These are phyloP conservation scores for Cryptococcus sp. DNA, from an alignment of 1,284 basidiomycete species.

Conservation along the genomic window DNA sequence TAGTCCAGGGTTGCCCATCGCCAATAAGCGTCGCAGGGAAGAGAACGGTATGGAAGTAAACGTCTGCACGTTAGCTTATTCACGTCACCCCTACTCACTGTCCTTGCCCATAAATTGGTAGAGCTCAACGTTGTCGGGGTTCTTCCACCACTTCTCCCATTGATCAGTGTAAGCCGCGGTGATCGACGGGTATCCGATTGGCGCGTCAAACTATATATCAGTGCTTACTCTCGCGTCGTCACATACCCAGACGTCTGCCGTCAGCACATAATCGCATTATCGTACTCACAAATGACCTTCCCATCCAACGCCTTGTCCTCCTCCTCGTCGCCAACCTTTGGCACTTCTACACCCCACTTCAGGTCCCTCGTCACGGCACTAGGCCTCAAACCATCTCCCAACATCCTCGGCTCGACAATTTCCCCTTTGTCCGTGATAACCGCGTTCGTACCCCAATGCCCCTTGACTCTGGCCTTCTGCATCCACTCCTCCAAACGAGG, in stretches of 20 bases:
- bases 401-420: conserved; percentile 87
- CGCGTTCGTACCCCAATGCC: conserved; percentile 90
- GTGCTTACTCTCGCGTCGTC: background rate
- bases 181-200: conserved; percentile 96
- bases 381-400: conserved; percentile 74
- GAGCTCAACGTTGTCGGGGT: conserved; percentile 84
- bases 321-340: conserved; percentile 64
- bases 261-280: background rate
- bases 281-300: conserved; percentile 90
- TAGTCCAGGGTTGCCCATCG: conserved; percentile 91
- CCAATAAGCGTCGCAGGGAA: conserved; percentile 90
- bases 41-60: conserved; percentile 97
- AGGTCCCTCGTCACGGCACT: conserved; percentile 93
- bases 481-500: conserved; percentile 87
- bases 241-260: conserved; percentile 79
- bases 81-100: conserved; percentile 53
- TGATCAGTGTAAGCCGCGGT: conserved; percentile 92
- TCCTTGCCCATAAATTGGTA: conserved; percentile 99
- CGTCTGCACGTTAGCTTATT: conserved; percentile 56
- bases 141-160: conserved; percentile 98
- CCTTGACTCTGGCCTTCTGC: conserved; percentile 71
- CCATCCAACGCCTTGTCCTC: conserved; percentile 82
- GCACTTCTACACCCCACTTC: conserved; percentile 95
- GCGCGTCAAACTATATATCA: conserved; percentile 81
- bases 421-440: conserved; percentile 84